phyloP scores from a whole-genome alignment of 2,329 filamentous ascomycete genomes.

The Neophaeococcomyces aloes region DNA sequence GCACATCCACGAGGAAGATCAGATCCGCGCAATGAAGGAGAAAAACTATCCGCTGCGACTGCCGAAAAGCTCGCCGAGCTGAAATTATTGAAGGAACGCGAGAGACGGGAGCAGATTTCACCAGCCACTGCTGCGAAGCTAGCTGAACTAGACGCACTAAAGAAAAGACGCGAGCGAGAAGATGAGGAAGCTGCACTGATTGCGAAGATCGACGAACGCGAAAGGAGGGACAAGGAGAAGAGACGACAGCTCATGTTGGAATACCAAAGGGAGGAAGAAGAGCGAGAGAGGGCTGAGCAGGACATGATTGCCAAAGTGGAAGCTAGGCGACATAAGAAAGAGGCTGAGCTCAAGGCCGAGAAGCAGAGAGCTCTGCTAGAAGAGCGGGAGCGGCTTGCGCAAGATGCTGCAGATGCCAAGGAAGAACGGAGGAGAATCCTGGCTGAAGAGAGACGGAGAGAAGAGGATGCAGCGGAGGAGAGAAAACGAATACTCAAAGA shows the following conservation, averaged over 20 bases:
- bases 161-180: conserved; percentile 27
- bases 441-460: conserved; percentile 4
- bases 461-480: conserved; percentile 5
- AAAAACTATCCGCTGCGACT: background rate
- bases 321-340: conserved; percentile 26
- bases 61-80: too few relatives aligned
- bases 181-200: conserved; percentile 22
- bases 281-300: conserved; percentile 37
- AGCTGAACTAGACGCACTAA: conserved; percentile 26
- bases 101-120: conserved; percentile 6
- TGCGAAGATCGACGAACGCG: conserved; percentile 25
- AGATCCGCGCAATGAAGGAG: background rate
- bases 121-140: conserved; percentile 11
- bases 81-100: too few relatives aligned
- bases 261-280: conserved; percentile 22
- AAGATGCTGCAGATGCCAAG: conserved; percentile 2
- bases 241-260: conserved; percentile 22
- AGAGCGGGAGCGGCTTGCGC: background rate
- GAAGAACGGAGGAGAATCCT: background rate
- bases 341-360: conserved; percentile 27
- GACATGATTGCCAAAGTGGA: conserved; percentile 30
- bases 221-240: conserved; percentile 11
- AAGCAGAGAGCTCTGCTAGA: background rate
- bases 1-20: conserved; percentile 10
- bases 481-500: conserved; percentile 29